Base-by-base conservation (phyloP, 352 stramenopile species). In the Pythium aquatile region DNA sequence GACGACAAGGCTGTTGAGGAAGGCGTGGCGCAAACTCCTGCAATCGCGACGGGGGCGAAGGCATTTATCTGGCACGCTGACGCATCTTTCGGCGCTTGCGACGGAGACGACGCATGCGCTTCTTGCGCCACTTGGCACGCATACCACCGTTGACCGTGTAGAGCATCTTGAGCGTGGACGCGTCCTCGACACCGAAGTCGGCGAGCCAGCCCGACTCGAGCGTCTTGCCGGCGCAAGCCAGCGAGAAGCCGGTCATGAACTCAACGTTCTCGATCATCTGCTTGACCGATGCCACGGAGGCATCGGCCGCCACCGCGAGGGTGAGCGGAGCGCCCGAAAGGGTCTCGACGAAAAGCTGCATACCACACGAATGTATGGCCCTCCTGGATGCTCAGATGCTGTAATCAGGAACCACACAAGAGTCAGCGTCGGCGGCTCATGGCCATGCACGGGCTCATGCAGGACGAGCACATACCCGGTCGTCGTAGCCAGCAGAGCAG, bases 11-110 rank as follows among this genome's bases (percentile, higher is more conserved):
- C 16, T 48, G 40, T 48, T 48, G 40, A 48, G 40, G 40, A 48
- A 48, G 37, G 35, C 54, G 29, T 44, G 52, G 11, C 24, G 48
- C 20, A 53, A 58, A 47, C 39, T 28, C 20, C 24, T 44, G 6
- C 60, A n/a, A 17, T 30, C 5, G n/a, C 33, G 10, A 48, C 33
- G 13, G 55, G 20, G 32, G 48, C 13, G 44, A 67, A 67, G 13
- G 62, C 62, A 79, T 85, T 97, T 99, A 99, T 95, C 96, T 98
- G 73, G 97, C 96, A 83, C 97, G 96, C 90, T 98, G 94, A 81
- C 97, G 93, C 97, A 99, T 99, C 96, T 99, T 99, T 79, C 97
- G 79, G 78, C 97, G 93, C 92, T 99, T 99, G 78, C 97, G 91
- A 75, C 96, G 93, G 69, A 99, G 89, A 75, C 97, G 96, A 68